phyloP scores from a whole-genome alignment of 2,329 filamentous ascomycete genomes.

The Alternaria sp. region DNA sequence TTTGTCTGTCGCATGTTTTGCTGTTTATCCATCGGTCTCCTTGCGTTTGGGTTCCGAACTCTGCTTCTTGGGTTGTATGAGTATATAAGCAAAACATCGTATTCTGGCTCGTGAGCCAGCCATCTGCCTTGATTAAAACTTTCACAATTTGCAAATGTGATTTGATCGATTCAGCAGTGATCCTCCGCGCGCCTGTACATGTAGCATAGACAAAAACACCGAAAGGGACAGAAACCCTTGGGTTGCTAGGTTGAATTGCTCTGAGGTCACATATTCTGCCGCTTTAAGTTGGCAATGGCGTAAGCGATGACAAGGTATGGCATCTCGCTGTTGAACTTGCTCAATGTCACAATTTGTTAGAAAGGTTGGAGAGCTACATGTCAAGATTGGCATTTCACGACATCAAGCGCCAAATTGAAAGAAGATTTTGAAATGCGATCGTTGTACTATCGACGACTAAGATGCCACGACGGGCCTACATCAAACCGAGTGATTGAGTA shows the following conservation, averaged over 20 bases:
- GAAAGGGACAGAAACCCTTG: neutral
- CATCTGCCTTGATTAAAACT: neutral
- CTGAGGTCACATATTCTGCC: neutral
- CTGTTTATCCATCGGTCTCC: neutral
- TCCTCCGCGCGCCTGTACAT: neutral
- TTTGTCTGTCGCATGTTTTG: neutral
- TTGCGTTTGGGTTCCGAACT: neutral
- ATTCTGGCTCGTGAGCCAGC: neutral
- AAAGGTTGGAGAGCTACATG: neutral
- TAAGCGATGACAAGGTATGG: neutral
- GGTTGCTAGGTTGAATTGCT: neutral
- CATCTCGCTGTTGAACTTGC: neutral
- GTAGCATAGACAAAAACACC: neutral
- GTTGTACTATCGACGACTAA: constrained; percentile 20
- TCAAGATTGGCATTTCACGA: neutral
- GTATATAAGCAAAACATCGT: neutral
- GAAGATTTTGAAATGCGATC: neutral
- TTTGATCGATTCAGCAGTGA: neutral
- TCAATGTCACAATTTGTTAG: neutral
- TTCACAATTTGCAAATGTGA: neutral
- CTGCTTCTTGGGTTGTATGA: constrained; percentile 1
- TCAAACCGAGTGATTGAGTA: constrained; percentile 7
- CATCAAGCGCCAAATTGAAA: neutral
- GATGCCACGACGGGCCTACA: constrained; percentile 6
- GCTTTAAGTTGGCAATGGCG: neutral